These are phyloP conservation scores for Candida ipomoeae DNA, from an alignment of 805 yeast genomes.

Conservation along the genomic window DNA sequence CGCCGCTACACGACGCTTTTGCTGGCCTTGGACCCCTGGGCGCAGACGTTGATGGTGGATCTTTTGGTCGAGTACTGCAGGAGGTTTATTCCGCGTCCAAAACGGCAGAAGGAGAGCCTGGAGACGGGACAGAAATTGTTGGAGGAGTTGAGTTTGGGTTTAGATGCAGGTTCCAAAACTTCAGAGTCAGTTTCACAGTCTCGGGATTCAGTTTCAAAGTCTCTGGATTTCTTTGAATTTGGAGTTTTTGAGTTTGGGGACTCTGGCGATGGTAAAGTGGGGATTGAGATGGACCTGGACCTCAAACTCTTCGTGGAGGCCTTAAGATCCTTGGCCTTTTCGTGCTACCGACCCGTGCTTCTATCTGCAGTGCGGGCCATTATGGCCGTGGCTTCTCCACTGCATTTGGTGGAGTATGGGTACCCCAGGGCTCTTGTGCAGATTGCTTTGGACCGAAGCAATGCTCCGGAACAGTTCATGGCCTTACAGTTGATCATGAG, in stretches of 20 bases:
- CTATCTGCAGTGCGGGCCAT: conserved; percentile 57
- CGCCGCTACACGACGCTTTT: conserved; percentile 51
- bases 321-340: conserved; percentile 43
- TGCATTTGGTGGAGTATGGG: conserved; percentile 43
- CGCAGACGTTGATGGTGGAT: conserved; percentile 57
- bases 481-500: conserved; percentile 45
- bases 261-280: conserved; percentile 13
- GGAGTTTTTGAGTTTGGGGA: too few relatives aligned
- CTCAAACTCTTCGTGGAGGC: conserved; percentile 49
- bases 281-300: conserved; percentile 51
- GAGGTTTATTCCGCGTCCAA: conserved; percentile 54
- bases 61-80: conserved; percentile 65
- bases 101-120: conserved; percentile 4
- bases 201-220: too few relatives aligned
- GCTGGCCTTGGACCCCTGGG: conserved; percentile 64
- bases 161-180: too few relatives aligned
- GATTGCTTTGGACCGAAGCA: conserved; percentile 27
- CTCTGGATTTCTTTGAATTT: too few relatives aligned
- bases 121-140: too few relatives aligned
- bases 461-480: conserved; percentile 21
- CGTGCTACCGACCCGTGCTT: conserved; percentile 57
- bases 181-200: too few relatives aligned
- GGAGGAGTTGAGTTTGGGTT: too few relatives aligned
- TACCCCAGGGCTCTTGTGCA: conserved; percentile 51
- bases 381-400: conserved; percentile 55